Base-by-base conservation (phyloP, 805 yeast species). In the Groenewaldozyma tartarivorans region DNA sequence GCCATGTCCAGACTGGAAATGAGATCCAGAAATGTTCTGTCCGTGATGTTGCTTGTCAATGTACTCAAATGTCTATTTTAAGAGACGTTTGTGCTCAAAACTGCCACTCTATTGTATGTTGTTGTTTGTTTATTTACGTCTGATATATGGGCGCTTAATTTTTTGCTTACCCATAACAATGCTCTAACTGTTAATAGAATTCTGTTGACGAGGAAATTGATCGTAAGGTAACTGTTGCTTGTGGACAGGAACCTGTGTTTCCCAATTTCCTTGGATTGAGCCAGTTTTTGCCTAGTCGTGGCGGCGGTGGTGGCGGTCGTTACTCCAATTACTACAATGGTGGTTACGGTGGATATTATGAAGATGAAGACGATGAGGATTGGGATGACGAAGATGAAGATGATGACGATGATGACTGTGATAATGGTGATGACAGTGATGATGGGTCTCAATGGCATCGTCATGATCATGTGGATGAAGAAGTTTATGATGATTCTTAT, bases 341-440 rank as follows among this genome's bases (percentile, higher is more conserved):
- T 26, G 51, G 44, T 24, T 44, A 48, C 20, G 46, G 40, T 15
- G 48, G 42, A 24, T 7, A 24, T 13, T 32, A 30, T 33, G 7
- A 16, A 7, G 35, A 39, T 20, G 26, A 37, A 22, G 30, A 24
- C 13, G 32, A 44, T 19, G 33, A 37, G n/a, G 36, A 48, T 5
- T 35, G 38, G 16, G 45, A 38, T 13, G 42, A 42, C 33, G 46
- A 40, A 18, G 39, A 34, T 9, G 49, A 48, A 2, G 51, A 45
- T 16, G 53, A 50, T 21, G 51, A 46, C 24, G 47, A 48, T 19
- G 45, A 40, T 15, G 48, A 44, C 33, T 48, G 52, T 38, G 49
- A 50, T 33, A 48, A 50, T 27, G 53, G 53, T 1, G 50, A 50
- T 30, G 52, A 50, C 30, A 24, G 22, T n/a, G 54, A 50, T 35